Base-by-base conservation (phyloP, 352 stramenopile species). In the Lagenidium sp. region DNA sequence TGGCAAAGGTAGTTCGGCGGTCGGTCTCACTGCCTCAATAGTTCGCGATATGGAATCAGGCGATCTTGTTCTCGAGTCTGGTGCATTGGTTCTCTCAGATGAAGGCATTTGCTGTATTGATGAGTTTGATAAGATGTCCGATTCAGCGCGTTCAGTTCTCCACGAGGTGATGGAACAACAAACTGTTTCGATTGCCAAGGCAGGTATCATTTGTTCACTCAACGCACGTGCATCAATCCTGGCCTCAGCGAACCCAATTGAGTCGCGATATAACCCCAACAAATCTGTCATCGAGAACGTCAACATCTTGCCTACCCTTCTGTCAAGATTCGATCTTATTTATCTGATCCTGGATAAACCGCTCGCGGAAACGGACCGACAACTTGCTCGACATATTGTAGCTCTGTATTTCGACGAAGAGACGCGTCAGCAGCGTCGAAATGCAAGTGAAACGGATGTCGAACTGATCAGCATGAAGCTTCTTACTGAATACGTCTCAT, bases 101-200 rank as follows among this genome's bases (percentile, higher is more conserved):
- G 78, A 96, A 43, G 96, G 96, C 12, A 96, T 99, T 55, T 99
- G 96, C 66, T 99, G 96, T 62, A 99, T 99, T 39, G 95, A 99
- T 65, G 96, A 99, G 67, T 99, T 99, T 60, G 96, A 99, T 59
- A 99, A 99, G 67, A 99, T 99, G 96, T 96, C 76, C 26, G 96
- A 98, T 47, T 95, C 89, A 2, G 98, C 96, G 22, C 85, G 97
- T 31, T 96, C 93, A 2, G 95, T 99, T 40, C 76, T 99, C 7
- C 96, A 99, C 70, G 96, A 99, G 77, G 96, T 95, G n/a, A 98
- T 98, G 93, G 96, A 99, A 70, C 95, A 98, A 60, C 94, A 99
- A 60, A 99, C 95, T 12, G 88, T 99, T 4, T 97, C 84, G 30
- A 96, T 99, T 41, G 96, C 96, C 11, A 99, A 99, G 60, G 95